Base-by-base conservation (phyloP, 495 filamentous ascomycete species). In the Evansstolkia leycettana region DNA sequence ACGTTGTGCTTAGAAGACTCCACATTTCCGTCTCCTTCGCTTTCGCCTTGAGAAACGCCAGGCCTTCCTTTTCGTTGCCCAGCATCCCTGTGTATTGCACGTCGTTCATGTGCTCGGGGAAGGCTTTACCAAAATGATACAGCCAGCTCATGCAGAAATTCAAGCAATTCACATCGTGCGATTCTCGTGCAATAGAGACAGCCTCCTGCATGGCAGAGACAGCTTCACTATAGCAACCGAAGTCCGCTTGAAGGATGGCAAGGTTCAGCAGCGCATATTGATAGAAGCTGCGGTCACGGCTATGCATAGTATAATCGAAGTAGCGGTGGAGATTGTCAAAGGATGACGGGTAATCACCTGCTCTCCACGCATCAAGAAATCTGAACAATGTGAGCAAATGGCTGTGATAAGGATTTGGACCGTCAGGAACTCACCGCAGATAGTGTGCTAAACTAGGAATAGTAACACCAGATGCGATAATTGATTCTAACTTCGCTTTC, bases 121-220 rank as follows among this genome's bases (percentile, higher is more conserved):
- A 86, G 0, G 82, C 75, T 48, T 85, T 81, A 18, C 80, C 78
- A 46, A 98, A 89, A 52, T 95, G 88, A 53, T 92, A 90, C n/a
- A 96, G 67, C 92, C 90, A 98, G 52, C 84, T 93, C 43, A 96
- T 72, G 29, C 84, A 84, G 58, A 94, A 95, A 55, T 94, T 96
- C 25, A 98, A 65, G 51, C 92, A 96, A 6, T 72, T 76, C 69
- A 82, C 83, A 46, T 98, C 90, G 39, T 85, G 77, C 45, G 90
- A 90, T 55, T 96, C 90, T 37, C 89, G 68, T 0, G 90, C 90
- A 18, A 84, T 88, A 0, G 85, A 76, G 10, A 96, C 84, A 2
- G 87, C 84, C 54, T 96, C 90, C 40, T 87, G 72, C 77, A 96
- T 92, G 2, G 87, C 85, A 5, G 81, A 76, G 12, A 95, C 72